These are phyloP conservation scores for Ceratocystis ficicola DNA, from an alignment of 2,329 filamentous ascomycete genomes.

Conservation along the genomic window DNA sequence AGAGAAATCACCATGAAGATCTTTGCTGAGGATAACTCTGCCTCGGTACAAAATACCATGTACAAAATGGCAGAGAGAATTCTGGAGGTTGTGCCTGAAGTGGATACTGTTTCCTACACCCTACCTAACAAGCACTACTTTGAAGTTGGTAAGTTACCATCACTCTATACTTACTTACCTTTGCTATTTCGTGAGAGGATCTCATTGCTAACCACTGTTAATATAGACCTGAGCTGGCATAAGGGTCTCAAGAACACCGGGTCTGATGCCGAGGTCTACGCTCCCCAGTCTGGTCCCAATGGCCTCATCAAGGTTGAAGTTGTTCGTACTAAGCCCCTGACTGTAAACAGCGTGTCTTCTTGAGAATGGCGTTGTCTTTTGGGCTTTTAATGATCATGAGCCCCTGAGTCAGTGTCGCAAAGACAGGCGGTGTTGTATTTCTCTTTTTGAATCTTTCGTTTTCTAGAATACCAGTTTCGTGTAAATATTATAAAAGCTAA, in stretches of 20 bases:
- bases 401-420: neutral
- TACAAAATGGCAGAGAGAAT: slow-evolving; percentile 96
- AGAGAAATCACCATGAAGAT: slow-evolving; percentile 76
- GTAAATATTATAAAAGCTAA: neutral
- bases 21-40: slow-evolving; percentile 81
- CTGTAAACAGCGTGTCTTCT: slow-evolving; percentile 18
- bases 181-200: neutral
- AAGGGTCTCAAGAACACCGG: slow-evolving; percentile 91
- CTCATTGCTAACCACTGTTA: neutral
- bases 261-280: slow-evolving; percentile 89
- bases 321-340: slow-evolving; percentile 35
- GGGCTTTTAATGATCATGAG: slow-evolving; percentile 9
- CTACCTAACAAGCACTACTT: slow-evolving; percentile 99
- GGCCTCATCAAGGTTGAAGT: slow-evolving; percentile 93
- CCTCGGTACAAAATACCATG: slow-evolving; percentile 94
- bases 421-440: neutral
- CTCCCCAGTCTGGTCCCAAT: slow-evolving; percentile 84
- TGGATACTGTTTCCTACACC: slow-evolving; percentile 64
- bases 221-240: slow-evolving; percentile 83
- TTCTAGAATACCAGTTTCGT: slow-evolving; percentile 6
- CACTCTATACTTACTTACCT: neutral
- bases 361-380: neutral
- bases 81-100: slow-evolving; percentile 57
- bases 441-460: neutral
- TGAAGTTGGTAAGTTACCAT: slow-evolving; percentile 59